Percentiles rank a stretch among this genome's conserved stretches.
Conservation (phyloP, 805 yeast species). For the Candida parachauliodes region DNA sequence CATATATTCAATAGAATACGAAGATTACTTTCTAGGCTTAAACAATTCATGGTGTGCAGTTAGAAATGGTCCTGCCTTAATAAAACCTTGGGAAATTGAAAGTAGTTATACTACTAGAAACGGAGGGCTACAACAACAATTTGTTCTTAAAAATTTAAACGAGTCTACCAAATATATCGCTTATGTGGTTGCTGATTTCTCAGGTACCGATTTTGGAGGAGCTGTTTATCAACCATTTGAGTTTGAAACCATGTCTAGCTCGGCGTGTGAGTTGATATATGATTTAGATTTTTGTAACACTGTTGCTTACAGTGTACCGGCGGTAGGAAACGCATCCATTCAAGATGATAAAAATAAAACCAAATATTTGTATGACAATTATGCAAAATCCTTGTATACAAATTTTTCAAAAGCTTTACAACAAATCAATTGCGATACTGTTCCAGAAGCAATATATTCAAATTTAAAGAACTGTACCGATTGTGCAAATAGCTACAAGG, state of each 20-base stretch:
- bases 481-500: slow-evolving; percentile 66
- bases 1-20: slow-evolving; percentile 43
- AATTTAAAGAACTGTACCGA: slow-evolving; percentile 70
- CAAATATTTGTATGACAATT: slow-evolving; percentile 52
- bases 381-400: slow-evolving; percentile 51
- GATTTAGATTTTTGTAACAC: slow-evolving; percentile 72
- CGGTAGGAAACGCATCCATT: slow-evolving; percentile 13
- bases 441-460: slow-evolving; percentile 63
- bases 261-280: slow-evolving; percentile 70
- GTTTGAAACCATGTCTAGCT: slow-evolving; percentile 52
- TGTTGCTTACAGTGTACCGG: slow-evolving; percentile 88
- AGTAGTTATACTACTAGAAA: slow-evolving; percentile 42
- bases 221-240: slow-evolving; percentile 52
- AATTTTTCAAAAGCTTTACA: slow-evolving; percentile 77
- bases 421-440: slow-evolving; percentile 71
- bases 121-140: slow-evolving; percentile 54
- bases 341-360: slow-evolving; percentile 9
- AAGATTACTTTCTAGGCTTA: slow-evolving; percentile 33
- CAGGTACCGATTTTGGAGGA: slow-evolving; percentile 49
- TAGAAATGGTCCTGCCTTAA: slow-evolving; percentile 45
- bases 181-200: slow-evolving; percentile 48
- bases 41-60: slow-evolving; percentile 72
- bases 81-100: slow-evolving; percentile 19
- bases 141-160: slow-evolving; percentile 59
- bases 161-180: slow-evolving; percentile 61